Evolutionary conservation across 140 eudicot species (phyloP), one percentile per base, ranked within the genome.

Genomic region (Erigeron philadelphicus): DNA sequence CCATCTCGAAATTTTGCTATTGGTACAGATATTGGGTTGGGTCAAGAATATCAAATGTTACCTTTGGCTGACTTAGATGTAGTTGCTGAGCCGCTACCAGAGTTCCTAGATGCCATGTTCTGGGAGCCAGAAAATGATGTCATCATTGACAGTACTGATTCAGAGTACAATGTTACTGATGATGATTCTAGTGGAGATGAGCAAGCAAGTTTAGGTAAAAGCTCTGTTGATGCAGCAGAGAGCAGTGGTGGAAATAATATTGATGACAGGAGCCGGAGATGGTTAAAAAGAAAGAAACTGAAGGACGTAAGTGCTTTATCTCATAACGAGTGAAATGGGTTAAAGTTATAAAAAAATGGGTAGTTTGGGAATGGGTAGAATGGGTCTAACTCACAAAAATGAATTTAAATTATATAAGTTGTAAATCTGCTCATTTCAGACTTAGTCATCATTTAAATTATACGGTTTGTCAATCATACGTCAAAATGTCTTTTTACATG

Each of bases 101-200:
- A 94, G 66, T 85, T 85, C 18, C 57, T 85, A 53, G 99, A 94
- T 77, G 91, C 94, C 65, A 76, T 82, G 78, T 85, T 55, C 43
- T 89, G 90, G 93, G 99, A 94, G 64, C 97, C 96, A 0, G 99
- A 89, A 65, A 87, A 78, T 73, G 95, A 89, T 71, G 86, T 72
- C 62, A 80, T 83, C 61, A 72, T 73, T 77, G 95, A 94, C 74
- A 93, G 88, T 72, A 81, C 95, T 12, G 99, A 89, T 79, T 94
- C 97, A 2, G 99, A 94, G 67, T 94, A 89, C 67, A 83, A 87
- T 67, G 81, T 79, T 12, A 80, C 88, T 5, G 97, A 89, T 49
- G 97, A 87, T 45, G 42, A 46, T 76, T 78, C 84, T 38, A 85
- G 89, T 76, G 99, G 74, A 23, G 88, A 69, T 65, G 97, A 82